Conservation (phyloP, 805 yeast species). For the Myxozyma neotropica region DNA sequence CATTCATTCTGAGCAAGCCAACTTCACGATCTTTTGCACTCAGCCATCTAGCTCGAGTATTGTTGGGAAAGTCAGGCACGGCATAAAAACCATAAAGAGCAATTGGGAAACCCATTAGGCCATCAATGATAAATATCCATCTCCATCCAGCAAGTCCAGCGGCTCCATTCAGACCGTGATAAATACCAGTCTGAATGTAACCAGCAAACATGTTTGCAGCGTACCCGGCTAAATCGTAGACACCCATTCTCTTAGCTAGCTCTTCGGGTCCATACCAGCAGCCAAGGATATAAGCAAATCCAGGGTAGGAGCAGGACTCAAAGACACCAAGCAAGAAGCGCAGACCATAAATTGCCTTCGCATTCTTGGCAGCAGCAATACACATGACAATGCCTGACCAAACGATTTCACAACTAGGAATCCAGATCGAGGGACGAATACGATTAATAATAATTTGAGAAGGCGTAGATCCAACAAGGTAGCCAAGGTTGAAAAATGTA, state of each 20-base stretch:
- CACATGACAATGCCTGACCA: slow-evolving; percentile 21
- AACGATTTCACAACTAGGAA: slow-evolving; percentile 20
- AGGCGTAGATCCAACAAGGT: slow-evolving; percentile 23
- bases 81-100: slow-evolving; percentile 35
- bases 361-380: slow-evolving; percentile 20
- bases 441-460: slow-evolving; percentile 17
- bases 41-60: slow-evolving; percentile 55
- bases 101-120: slow-evolving; percentile 28
- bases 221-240: slow-evolving; percentile 63
- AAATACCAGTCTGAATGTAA: slow-evolving; percentile 61
- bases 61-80: slow-evolving; percentile 67
- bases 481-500: slow-evolving; percentile 23
- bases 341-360: slow-evolving; percentile 30
- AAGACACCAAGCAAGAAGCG: slow-evolving; percentile 32
- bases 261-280: slow-evolving; percentile 60
- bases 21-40: slow-evolving; percentile 34
- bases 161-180: slow-evolving; percentile 51
- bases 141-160: slow-evolving; percentile 66
- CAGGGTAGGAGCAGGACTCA: slow-evolving; percentile 64
- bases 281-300: slow-evolving; percentile 37
- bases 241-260: slow-evolving; percentile 60
- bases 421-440: slow-evolving; percentile 24
- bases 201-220: slow-evolving; percentile 66
- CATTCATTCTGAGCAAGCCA: slow-evolving; percentile 22
- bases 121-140: slow-evolving; percentile 36